Base-by-base conservation (phyloP, 108 stramenopile species). In the Phaeodactylum tricornutum region DNA sequence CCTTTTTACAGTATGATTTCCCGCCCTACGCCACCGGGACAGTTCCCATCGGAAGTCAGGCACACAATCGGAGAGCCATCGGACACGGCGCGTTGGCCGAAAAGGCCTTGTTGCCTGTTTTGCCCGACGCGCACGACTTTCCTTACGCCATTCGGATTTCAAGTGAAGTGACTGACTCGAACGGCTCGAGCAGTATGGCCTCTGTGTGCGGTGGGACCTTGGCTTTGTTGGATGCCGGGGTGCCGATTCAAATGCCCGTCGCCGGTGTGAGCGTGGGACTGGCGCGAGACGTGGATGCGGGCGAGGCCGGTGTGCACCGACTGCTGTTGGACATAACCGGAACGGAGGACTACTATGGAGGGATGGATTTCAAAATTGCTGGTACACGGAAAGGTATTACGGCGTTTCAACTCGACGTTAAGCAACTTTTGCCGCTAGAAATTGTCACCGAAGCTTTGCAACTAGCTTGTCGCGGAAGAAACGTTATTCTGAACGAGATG, bases 341-440 rank as follows among this genome's bases (percentile, higher is more conserved):
- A 5, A 74, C 83, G 0, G 87, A 93, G 56, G 92, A 89, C 59
- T 77, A 69, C 15, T 46, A 82, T 7, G 85, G 84, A 43, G 74
- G 77, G 4, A 92, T 92, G 84, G 83, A 85, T 58, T 82, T 89
- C 60, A 85, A 86, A 54, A 84, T 93, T 19, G 88, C 88, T 4
- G 92, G 92, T 15, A 68, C 79, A 43, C 55, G 66, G 39, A 66
- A 72, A 8, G 92, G 88, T 21, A 79, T 86, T 45, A 79, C 77
- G 27, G 69, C 81, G 15, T 93, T 96, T 38, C 94, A 96, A 52
- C 62, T 96, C 26, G 94, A 96, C 59, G 86, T 92, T 66, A 96
- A 96, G 44, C 49, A 50, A 4, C 61, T 69, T 11, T 28, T 89
- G 1, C 55, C 73, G 15, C 29, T 75, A 2, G 26, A 50, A 0